Conservation (phyloP, 805 yeast species). For the Yarrowia sp. region DNA sequence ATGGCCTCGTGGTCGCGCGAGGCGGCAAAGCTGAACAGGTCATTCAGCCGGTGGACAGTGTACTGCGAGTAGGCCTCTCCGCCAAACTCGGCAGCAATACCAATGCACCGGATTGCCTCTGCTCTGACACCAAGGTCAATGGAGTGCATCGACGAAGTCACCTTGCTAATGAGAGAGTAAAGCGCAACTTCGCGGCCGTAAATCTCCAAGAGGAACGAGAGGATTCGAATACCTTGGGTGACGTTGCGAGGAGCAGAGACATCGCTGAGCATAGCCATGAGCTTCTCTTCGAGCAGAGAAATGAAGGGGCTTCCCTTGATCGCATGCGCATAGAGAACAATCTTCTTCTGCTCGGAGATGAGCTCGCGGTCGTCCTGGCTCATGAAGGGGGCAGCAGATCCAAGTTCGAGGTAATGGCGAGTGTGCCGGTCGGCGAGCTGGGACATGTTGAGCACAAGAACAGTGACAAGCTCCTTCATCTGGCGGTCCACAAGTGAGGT, state of each 20-base stretch:
- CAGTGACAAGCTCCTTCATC: conserved; percentile 10
- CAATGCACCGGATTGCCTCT: conserved; percentile 37
- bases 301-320: conserved; percentile 64
- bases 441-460: conserved; percentile 5
- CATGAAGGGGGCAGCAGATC: background rate
- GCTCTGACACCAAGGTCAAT: conserved; percentile 10
- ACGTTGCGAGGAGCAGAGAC: conserved; percentile 81
- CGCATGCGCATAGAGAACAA: conserved; percentile 49
- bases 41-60: conserved; percentile 45
- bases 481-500: conserved; percentile 1
- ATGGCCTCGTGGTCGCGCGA: conserved; percentile 78
- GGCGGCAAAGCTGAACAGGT: conserved; percentile 67
- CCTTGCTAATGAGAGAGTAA: conserved; percentile 7
- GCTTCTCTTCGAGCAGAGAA: conserved; percentile 86
- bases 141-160: conserved; percentile 6
- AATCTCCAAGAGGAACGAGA: conserved; percentile 4
- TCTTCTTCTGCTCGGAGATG: conserved; percentile 82
- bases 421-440: conserved; percentile 14
- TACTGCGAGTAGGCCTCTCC: conserved; percentile 60
- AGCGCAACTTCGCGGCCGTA: conserved; percentile 6
- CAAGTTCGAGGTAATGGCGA: background rate
- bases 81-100: conserved; percentile 81
- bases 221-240: conserved; percentile 54
- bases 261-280: conserved; percentile 57
- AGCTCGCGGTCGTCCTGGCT: conserved; percentile 93